phyloP scores from a whole-genome alignment of 2,329 filamentous ascomycete genomes.

The Aspergillus clavatus region DNA sequence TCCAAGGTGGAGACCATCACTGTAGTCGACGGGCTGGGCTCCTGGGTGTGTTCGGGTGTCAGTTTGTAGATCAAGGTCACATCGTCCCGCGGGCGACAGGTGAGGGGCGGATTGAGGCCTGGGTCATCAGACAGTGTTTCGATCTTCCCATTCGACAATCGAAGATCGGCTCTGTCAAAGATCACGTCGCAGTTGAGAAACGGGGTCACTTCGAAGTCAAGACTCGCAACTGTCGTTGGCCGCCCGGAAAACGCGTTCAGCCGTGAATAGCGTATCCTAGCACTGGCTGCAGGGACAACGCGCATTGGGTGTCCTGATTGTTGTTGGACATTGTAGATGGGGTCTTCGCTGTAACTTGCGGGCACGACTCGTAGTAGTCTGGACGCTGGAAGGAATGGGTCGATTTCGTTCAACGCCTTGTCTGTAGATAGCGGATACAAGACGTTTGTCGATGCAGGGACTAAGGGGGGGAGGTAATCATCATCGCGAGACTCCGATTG shows the following conservation, averaged over 20 bases:
- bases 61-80: slow-evolving; percentile 55
- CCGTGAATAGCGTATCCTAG: slow-evolving; percentile 52
- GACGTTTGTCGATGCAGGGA: slow-evolving; percentile 55
- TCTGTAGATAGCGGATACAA: slow-evolving; percentile 52
- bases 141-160: slow-evolving; percentile 45
- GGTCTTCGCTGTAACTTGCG: slow-evolving; percentile 45
- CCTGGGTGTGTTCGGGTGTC: slow-evolving; percentile 35
- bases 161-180: slow-evolving; percentile 47
- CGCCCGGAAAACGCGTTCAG: slow-evolving; percentile 40
- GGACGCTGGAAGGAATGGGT: slow-evolving; percentile 54
- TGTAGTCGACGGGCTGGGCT: slow-evolving; percentile 34
- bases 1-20: slow-evolving; percentile 41
- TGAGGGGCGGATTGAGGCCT: slow-evolving; percentile 34
- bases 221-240: slow-evolving; percentile 48
- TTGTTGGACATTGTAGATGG: slow-evolving; percentile 51
- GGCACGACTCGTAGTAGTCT: slow-evolving; percentile 55
- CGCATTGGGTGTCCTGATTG: slow-evolving; percentile 51
- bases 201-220: slow-evolving; percentile 54
- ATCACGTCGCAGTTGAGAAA: slow-evolving; percentile 47
- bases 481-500: slow-evolving; percentile 38
- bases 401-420: slow-evolving; percentile 42
- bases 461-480: slow-evolving; percentile 50
- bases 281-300: slow-evolving; percentile 52
- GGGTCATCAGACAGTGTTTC: slow-evolving; percentile 38
- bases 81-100: slow-evolving; percentile 51